phyloP scores from a whole-genome alignment of 1,139 yeast species.

The Yamadazyma spencermartinsiae region DNA sequence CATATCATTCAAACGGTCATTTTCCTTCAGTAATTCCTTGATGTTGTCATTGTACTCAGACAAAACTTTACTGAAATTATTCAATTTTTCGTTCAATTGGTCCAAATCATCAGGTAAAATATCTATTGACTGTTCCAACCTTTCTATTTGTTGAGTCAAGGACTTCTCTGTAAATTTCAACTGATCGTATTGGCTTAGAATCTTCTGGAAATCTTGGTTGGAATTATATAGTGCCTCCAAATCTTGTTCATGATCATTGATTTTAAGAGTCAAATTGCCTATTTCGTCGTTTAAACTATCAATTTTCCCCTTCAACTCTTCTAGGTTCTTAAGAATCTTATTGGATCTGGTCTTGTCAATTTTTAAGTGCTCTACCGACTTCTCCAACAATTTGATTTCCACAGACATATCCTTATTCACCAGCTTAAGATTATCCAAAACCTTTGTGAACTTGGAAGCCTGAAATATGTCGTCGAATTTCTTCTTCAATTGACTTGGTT shows the following conservation, averaged over 20 bases:
- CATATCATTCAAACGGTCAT: conserved; percentile 13
- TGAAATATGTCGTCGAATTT: conserved; percentile 96
- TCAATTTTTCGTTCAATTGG: conserved; percentile 48
- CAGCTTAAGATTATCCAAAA: conserved; percentile 73
- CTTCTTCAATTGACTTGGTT: conserved; percentile 85
- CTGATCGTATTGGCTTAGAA: conserved; percentile 63
- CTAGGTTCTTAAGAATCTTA: conserved; percentile 52
- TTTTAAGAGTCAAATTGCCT: conserved; percentile 44
- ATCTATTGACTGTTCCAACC: conserved; percentile 47
- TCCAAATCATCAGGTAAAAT: conserved; percentile 50
- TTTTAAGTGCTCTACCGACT: conserved; percentile 73
- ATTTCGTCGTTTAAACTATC: conserved; percentile 51
- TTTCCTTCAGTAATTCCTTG: conserved; percentile 13
- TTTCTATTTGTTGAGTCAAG: conserved; percentile 47
- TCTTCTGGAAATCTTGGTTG: conserved; percentile 80
- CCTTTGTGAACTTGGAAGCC: conserved; percentile 90
- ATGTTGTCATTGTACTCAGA: conserved; percentile 35
- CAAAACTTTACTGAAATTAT: conserved; percentile 55
- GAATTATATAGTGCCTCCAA: conserved; percentile 68
- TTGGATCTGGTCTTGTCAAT: conserved; percentile 74
- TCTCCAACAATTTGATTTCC: conserved; percentile 74
- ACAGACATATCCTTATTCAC: conserved; percentile 75
- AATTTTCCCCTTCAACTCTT: conserved; percentile 44
- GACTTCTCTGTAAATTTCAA: conserved; percentile 48
- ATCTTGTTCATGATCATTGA: conserved; percentile 55